These are phyloP conservation scores for Pichia sp. DNA, from an alignment of 1,139 yeast genomes.

Conservation along the genomic window DNA sequence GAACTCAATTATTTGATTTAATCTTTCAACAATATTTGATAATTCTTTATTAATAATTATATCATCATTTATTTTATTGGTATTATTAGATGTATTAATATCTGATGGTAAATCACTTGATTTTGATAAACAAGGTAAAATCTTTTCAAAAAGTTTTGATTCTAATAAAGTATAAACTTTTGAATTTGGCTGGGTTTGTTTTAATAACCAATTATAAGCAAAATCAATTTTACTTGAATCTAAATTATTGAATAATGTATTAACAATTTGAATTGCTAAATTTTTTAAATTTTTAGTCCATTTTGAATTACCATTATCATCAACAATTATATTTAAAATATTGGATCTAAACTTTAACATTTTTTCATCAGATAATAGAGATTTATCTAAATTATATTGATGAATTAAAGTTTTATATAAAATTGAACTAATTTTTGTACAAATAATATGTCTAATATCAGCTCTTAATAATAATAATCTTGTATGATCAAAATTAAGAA, in stretches of 20 bases:
- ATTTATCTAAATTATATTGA: slow-evolving; percentile 24
- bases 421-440: slow-evolving; percentile 68
- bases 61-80: slow-evolving; percentile 22
- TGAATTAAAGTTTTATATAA: slow-evolving; percentile 42
- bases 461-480: slow-evolving; percentile 73
- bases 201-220: slow-evolving; percentile 73
- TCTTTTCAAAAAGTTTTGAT: slow-evolving; percentile 51
- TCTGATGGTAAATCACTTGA: neutral
- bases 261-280: slow-evolving; percentile 63
- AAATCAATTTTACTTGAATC: slow-evolving; percentile 47
- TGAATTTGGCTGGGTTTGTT: slow-evolving; percentile 82
- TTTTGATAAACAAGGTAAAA: slow-evolving; percentile 21
- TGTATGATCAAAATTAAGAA: slow-evolving; percentile 83
- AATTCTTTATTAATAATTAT: slow-evolving; percentile 39
- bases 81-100: neutral
- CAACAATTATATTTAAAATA: slow-evolving; percentile 73
- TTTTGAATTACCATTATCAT: slow-evolving; percentile 79
- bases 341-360: slow-evolving; percentile 38
- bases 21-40: slow-evolving; percentile 43
- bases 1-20: slow-evolving; percentile 56
- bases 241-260: slow-evolving; percentile 19
- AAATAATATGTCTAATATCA: slow-evolving; percentile 78
- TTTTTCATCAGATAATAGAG: slow-evolving; percentile 25
- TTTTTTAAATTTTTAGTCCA: slow-evolving; percentile 83
- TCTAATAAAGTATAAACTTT: slow-evolving; percentile 76